A percentile compares a stretch with the other conserved stretches of the same genome.
These are phyloP conservation scores for Fusarium sp. DNA, from an alignment of 2,329 filamentous ascomycete genomes.

Conservation along the genomic window DNA sequence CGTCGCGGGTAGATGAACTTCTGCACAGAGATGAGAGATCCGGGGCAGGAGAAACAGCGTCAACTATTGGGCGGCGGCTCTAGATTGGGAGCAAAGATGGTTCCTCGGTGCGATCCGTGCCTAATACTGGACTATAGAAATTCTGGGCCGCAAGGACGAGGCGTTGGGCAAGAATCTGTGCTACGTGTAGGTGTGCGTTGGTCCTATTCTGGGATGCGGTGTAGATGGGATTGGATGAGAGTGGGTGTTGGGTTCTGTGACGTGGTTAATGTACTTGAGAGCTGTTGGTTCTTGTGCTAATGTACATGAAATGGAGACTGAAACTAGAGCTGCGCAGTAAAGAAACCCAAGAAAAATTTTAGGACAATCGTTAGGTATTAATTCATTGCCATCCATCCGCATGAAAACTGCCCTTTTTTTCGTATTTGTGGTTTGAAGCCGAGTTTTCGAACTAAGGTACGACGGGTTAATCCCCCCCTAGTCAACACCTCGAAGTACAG, in stretches of 20 bases:
- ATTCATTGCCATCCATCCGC: background rate
- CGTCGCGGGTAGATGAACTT: conserved; percentile 1
- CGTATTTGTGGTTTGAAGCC: background rate
- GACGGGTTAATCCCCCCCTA: background rate
- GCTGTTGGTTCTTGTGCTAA: background rate
- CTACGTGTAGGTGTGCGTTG: background rate
- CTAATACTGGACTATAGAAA: background rate
- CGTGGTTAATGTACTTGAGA: background rate
- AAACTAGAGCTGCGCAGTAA: background rate
- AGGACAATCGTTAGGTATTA: background rate
- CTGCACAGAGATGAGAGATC: background rate
- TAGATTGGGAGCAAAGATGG: background rate
- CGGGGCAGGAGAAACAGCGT: background rate
- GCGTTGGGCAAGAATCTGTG: background rate
- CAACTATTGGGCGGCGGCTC: background rate
- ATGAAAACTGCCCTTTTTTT: background rate
- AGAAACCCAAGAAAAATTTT: background rate
- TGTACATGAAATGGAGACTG: background rate
- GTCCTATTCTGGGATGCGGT: background rate
- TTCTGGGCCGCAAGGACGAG: background rate
- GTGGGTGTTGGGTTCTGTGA: background rate
- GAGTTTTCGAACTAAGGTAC: background rate
- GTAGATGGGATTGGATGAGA: background rate
- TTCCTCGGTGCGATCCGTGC: conserved; percentile 2
- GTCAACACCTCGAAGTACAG: background rate